A percentile compares a stretch with the other conserved stretches of the same genome.
phyloP scores from a whole-genome alignment of 2,329 filamentous ascomycete genomes.

The Monilinia laxa region DNA sequence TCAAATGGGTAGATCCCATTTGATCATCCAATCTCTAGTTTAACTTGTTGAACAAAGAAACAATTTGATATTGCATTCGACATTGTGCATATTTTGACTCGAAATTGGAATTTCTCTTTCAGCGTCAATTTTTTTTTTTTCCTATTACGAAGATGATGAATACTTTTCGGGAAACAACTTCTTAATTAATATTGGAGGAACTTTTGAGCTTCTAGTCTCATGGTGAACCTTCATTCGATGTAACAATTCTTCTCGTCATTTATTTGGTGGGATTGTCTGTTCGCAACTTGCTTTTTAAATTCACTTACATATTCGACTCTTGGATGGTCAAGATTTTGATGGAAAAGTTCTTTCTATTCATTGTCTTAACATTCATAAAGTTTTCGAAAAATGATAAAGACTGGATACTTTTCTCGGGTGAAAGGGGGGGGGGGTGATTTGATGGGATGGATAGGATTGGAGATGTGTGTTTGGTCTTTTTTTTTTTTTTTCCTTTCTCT shows the following conservation, averaged over 20 bases:
- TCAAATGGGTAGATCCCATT: slow-evolving; percentile 40
- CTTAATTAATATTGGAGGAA: slow-evolving; percentile 22
- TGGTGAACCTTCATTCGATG: slow-evolving; percentile 15
- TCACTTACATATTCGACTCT: background rate
- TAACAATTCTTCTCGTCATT: background rate
- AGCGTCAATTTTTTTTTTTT: slow-evolving; percentile 25
- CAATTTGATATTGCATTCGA: slow-evolving; percentile 44
- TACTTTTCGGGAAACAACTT: slow-evolving; percentile 22
- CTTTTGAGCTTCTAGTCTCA: slow-evolving; percentile 4
- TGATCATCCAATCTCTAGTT: slow-evolving; percentile 38
- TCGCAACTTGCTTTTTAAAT: background rate
- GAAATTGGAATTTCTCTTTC: slow-evolving; percentile 29
- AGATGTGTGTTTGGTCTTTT: slow-evolving; percentile 12
- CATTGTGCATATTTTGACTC: slow-evolving; percentile 39
- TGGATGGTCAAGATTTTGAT: background rate
- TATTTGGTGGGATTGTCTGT: background rate
- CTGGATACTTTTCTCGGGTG: background rate
- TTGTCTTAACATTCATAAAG: background rate
- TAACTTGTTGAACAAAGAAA: slow-evolving; percentile 25
- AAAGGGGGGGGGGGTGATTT: background rate
- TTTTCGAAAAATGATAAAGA: background rate
- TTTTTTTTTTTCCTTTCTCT: background rate
- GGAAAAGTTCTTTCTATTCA: background rate
- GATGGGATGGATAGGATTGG: slow-evolving; percentile 6
- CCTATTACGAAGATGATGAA: slow-evolving; percentile 40